phyloP scores from a whole-genome alignment of 345 rosid species.

The Raphanus sativus region DNA sequence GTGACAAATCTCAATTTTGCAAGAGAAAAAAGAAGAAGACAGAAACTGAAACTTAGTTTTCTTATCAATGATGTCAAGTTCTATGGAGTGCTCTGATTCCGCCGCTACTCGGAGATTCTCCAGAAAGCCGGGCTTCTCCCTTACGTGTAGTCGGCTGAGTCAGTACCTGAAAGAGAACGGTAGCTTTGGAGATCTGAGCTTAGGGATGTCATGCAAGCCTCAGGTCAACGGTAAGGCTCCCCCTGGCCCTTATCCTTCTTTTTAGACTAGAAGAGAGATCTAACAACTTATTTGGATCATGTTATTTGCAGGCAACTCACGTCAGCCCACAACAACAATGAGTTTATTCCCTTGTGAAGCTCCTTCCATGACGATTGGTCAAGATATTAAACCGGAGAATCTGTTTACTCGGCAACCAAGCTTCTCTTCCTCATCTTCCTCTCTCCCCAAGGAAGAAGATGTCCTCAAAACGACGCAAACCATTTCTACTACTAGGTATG shows the following conservation, averaged over 20 bases:
- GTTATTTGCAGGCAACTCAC: slow-evolving; percentile 21
- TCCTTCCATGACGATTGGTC: slow-evolving; percentile 15
- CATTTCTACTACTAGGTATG: slow-evolving; percentile 38
- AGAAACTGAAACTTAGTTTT: not conserved
- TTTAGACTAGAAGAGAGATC: slow-evolving; percentile 5
- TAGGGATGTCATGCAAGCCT: slow-evolving; percentile 57
- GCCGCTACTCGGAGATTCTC: slow-evolving; percentile 30
- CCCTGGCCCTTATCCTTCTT: slow-evolving; percentile 1
- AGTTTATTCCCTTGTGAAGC: slow-evolving; percentile 63
- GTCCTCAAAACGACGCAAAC: slow-evolving; percentile 35
- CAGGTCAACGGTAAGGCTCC: slow-evolving; percentile 44
- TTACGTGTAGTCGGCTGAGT: slow-evolving; percentile 65
- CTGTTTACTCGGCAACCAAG: slow-evolving; percentile 61
- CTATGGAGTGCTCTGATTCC: slow-evolving; percentile 46
- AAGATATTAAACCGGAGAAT: slow-evolving; percentile 51
- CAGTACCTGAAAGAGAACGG: slow-evolving; percentile 78
- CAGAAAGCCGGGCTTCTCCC: slow-evolving; percentile 59
- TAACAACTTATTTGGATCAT: slow-evolving; percentile 5
- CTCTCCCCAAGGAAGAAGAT: slow-evolving; percentile 47
- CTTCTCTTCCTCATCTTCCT: slow-evolving; percentile 38
- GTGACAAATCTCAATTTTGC: slow-evolving; percentile 27
- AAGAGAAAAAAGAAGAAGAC: not conserved
- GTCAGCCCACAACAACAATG: slow-evolving; percentile 49
- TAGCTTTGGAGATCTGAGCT: slow-evolving; percentile 65
- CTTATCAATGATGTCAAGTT: slow-evolving; percentile 48